Evolutionary conservation across 163 green algal genomes (phyloP).

Genomic region (Picocystis sp.): DNA sequence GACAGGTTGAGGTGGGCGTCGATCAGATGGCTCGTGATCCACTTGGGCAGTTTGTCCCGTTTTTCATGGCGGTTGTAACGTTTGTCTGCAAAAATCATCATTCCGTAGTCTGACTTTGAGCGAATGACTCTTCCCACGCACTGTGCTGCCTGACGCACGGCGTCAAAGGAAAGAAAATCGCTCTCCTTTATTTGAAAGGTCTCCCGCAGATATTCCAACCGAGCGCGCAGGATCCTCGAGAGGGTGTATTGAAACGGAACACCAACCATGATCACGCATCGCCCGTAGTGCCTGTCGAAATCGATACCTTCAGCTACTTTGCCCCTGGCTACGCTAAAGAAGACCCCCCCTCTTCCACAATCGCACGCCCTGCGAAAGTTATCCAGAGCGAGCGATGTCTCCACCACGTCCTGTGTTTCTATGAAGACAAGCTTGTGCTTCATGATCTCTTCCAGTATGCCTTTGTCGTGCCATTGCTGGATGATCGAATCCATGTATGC

Average conservation of each 20-base stretch:
- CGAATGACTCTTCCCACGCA: conserved; percentile 95
- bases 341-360: conserved; percentile 82
- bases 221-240: conserved; percentile 55
- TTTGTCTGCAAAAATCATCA: conserved; percentile 75
- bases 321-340: conserved; percentile 64
- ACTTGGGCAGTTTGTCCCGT: conserved; percentile 82
- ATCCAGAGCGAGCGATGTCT: conserved; percentile 94
- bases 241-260: conserved; percentile 99
- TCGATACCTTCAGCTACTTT: conserved; percentile 88
- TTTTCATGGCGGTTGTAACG: conserved; percentile 96
- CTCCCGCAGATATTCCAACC: conserved; percentile 88
- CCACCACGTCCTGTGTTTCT: conserved; percentile 93
- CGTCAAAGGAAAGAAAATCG: conserved; percentile 96
- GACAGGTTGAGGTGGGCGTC: conserved; percentile 90
- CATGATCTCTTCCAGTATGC: conserved; percentile 83
- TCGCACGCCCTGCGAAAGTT: conserved; percentile 95
- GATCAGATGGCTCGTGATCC: conserved; percentile 81
- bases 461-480: conserved; percentile 79
- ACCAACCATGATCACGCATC: conserved; percentile 93
- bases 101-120: conserved; percentile 64
- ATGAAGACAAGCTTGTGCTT: conserved; percentile 95
- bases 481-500: conserved; percentile 92
- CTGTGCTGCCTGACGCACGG: conserved; percentile 82
- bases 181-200: conserved; percentile 92
- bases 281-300: conserved; percentile 94